phyloP scores from a whole-genome alignment of 805 yeast species.

The Candida vartiovaarae region DNA sequence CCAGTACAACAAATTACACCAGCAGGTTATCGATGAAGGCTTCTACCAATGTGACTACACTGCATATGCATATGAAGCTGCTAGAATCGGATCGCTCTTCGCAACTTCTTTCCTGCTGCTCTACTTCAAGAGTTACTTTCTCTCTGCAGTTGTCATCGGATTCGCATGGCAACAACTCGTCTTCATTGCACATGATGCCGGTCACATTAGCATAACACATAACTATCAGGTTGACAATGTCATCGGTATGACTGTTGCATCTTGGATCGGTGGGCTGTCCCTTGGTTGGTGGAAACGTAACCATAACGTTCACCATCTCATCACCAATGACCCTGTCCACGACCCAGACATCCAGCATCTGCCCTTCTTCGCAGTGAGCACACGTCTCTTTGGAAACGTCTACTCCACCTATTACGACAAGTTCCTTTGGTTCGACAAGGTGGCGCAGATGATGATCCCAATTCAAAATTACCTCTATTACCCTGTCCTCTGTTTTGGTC shows the following conservation, averaged over 20 bases:
- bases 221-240: conserved; percentile 69
- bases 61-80: conserved; percentile 62
- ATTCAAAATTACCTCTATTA: conserved; percentile 68
- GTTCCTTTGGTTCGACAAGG: conserved; percentile 56
- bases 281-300: conserved; percentile 94
- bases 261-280: conserved; percentile 81
- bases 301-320: conserved; percentile 87
- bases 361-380: conserved; percentile 84
- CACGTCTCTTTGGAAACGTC: conserved; percentile 57
- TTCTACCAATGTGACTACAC: conserved; percentile 68
- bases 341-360: conserved; percentile 93
- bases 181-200: conserved; percentile 86
- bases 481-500: conserved; percentile 72
- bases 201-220: conserved; percentile 80
- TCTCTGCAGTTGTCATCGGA: conserved; percentile 64
- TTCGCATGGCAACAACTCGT: conserved; percentile 85
- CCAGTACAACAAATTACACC: conserved; percentile 57
- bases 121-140: conserved; percentile 34
- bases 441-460: conserved; percentile 52
- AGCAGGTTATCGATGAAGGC: conserved; percentile 46
- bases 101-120: conserved; percentile 43
- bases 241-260: conserved; percentile 66
- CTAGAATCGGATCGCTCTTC: conserved; percentile 52
- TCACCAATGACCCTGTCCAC: conserved; percentile 90
- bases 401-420: conserved; percentile 78